phyloP scores from a whole-genome alignment of 257 asterid species.

The Lycium barbarum region DNA sequence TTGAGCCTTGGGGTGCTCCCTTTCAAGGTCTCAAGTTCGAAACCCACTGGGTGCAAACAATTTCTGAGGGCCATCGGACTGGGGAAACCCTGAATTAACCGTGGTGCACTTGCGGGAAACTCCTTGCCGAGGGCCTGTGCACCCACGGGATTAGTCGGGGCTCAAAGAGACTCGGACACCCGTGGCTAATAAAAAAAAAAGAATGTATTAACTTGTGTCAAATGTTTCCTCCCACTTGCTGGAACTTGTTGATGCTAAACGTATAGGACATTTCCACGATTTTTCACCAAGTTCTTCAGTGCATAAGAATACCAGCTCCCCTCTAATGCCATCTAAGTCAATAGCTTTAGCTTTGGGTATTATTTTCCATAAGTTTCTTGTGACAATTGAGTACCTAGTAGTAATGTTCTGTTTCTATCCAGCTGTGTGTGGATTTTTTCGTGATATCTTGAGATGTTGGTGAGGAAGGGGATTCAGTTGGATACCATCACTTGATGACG shows the following conservation, averaged over 20 bases:
- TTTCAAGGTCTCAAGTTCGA: too few species aligned
- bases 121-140: too few species aligned
- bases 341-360: not conserved
- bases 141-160: too few species aligned
- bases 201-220: not conserved
- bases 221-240: not conserved
- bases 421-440: not conserved
- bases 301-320: constrained; percentile 15
- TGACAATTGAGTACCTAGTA: not conserved
- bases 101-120: too few species aligned
- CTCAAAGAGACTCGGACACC: too few species aligned
- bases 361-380: not conserved
- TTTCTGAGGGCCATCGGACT: too few species aligned
- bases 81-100: too few species aligned
- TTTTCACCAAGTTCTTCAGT: not conserved
- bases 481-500: not conserved
- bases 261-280: not conserved
- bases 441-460: not conserved
- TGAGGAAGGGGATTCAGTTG: not conserved
- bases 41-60: too few species aligned
- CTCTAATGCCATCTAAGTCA: not conserved
- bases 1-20: too few species aligned
- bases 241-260: not conserved
- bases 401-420: not conserved
- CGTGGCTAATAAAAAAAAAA: too few species aligned